Base-by-base conservation (phyloP, 2,329 filamentous ascomycete species). In the Penicillium oxalicum region DNA sequence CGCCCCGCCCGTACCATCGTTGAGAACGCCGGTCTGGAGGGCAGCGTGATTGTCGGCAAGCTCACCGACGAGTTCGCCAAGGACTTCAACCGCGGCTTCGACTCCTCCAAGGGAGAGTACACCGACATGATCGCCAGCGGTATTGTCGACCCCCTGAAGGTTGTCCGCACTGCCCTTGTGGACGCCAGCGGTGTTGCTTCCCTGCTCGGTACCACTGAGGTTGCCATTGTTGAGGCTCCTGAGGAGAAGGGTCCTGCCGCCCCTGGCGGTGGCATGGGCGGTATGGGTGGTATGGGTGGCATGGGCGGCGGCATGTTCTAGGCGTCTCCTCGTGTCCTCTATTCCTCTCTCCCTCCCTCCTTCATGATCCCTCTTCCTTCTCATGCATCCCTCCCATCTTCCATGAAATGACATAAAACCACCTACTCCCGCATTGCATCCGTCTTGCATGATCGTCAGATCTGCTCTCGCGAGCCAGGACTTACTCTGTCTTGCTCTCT, bases 91-190 rank as follows among this genome's bases (percentile, higher is more conserved):
- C 93, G 87, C 79, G 93, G 93, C 58, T 98, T 89, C 77, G 89
- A 98, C 81, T 93, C 87, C 76, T 77, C 89, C 70, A 95, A 91
- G 80, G 90, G 91, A 74, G 88, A 97, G 78, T 98, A 95, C 76
- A 90, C 96, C 60, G 91, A 98, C 79, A 97, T 98, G 93, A 96
- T 98, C 68, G 72, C 81, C 55, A 83, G 89, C 60, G 93, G 93
- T 86, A 98, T 98, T 72, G 87, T 98, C 52, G 93, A 98, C 72
- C 93, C 93, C 58, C 87, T 98, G 81, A 98, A 98, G 87, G 93
- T 98, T 62, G 93, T 98, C 68, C 90, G 93, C 65, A 98, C 93
- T 56, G 91, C 89, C 66, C 85, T 98, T 51, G 82, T 91, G 65
- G 93, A 98, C 65, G 93, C 93, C 62, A 91, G 86, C 67, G 93